Evolutionary conservation across 1,139 yeast genomes (phyloP), one percentile per base, ranked within the genome.

Genomic region (Kodamaea arcana): DNA sequence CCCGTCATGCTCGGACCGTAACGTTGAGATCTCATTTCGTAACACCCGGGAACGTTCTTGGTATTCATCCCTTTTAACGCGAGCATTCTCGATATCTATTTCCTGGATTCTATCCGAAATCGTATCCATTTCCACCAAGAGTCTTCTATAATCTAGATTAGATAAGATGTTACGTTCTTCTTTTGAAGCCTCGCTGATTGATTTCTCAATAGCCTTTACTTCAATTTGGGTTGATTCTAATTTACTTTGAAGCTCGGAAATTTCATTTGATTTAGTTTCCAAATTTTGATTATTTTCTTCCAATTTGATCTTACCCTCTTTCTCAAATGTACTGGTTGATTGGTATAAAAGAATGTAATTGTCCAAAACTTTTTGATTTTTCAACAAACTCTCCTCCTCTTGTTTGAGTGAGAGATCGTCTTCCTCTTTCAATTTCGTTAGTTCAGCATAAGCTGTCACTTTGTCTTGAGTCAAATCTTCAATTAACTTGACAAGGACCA

Each of bases 1-100:
- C 17, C 90, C 81, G 5, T 95, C 86, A 47, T 83, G 79, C 33
- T 76, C 74, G 0, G 90, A 70, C 40, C 81, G 82, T 32, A 86
- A 58, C 9, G 60, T 58, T 7, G 86, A 70, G 35, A 81, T 76
- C 26, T 65, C 57, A 9, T 66, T 65, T 36, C 92, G 73, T 26
- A 92, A 60, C 15, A 54, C 47, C 31, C 62, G 60, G 1, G 92
- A 75, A 36, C 77, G 72, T 16, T 66, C 61, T 43, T 85, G 83
- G 52, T 83, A 92, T 41, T 72, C 70, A 2, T 75, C 77, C 44
- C 84, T 70, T 39, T 79, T 76, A 2, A 62, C 60, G 42, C 79
- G 82, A 0, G 97, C 96, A 47, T 80, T 71, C 26, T 69, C 71
- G 2, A 69, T 58, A 49, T 84, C 64, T 24, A 69, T 51, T 2